Conservation (phyloP, 768 basidiomycete genomes). For the Rhodotorula paludigena region DNA sequence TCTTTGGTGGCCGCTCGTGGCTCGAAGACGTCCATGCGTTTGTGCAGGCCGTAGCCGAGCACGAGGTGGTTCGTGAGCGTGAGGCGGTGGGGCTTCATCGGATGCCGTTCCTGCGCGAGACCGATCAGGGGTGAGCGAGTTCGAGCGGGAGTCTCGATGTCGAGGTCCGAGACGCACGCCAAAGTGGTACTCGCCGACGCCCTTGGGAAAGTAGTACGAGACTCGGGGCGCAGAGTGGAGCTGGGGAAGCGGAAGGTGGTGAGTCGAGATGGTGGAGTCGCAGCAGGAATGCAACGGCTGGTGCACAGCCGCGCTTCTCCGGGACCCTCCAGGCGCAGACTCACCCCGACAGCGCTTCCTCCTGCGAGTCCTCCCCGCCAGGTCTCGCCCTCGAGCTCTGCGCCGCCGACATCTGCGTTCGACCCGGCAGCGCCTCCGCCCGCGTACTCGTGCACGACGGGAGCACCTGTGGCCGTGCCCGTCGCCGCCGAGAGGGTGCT, state of each 20-base stretch:
- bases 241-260: not conserved
- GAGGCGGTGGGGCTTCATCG: conserved; percentile 97
- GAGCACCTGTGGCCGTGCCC: not conserved
- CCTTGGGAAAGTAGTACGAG: conserved; percentile 92
- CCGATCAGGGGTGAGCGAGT: not conserved
- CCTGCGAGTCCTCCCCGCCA: conserved; percentile 39
- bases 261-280: not conserved
- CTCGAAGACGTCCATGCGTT: conserved; percentile 88
- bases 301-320: not conserved
- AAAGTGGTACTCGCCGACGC: conserved; percentile 92
- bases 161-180: conserved; percentile 58
- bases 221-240: conserved; percentile 78
- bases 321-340: conserved; percentile 9
- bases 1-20: conserved; percentile 81
- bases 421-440: not conserved
- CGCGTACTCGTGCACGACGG: not conserved
- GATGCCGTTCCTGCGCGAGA: conserved; percentile 75
- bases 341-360: conserved; percentile 42
- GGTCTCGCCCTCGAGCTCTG: conserved; percentile 33
- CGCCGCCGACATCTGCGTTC: not conserved
- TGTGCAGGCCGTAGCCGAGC: conserved; percentile 91
- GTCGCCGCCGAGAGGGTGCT: too few species aligned
- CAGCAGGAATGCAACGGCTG: too few species aligned
- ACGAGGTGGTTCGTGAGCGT: conserved; percentile 93
- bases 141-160: not conserved